These are phyloP conservation scores for Sonneratia caseolaris DNA, from an alignment of 345 rosid species.

Conservation along the genomic window DNA sequence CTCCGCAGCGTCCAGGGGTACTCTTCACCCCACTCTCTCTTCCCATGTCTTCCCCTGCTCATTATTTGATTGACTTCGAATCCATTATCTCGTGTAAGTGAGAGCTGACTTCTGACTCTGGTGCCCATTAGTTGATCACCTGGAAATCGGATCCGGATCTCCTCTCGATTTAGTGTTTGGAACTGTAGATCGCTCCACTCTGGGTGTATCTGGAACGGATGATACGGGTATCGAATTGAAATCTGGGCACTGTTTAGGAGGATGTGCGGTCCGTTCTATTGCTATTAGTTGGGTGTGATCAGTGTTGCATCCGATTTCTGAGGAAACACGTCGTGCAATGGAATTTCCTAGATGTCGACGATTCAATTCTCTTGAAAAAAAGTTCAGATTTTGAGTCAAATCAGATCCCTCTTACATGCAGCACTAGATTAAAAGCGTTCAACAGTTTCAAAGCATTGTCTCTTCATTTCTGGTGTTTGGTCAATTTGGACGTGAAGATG, in stretches of 20 bases:
- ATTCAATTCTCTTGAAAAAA: not conserved
- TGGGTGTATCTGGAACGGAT: too few species aligned
- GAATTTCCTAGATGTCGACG: not conserved
- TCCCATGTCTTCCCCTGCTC: not conserved
- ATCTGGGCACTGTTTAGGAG: not conserved
- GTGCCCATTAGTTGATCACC: not conserved
- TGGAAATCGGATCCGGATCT: not conserved
- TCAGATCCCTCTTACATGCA: not conserved
- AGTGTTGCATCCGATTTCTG: not conserved
- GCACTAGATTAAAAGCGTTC: not conserved
- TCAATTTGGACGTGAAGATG: not conserved
- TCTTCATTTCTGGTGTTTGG: not conserved
- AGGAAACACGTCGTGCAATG: not conserved
- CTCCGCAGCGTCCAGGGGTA: slow-evolving; percentile 92
- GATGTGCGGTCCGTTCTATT: not conserved
- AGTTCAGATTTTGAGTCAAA: not conserved
- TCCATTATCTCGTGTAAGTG: slow-evolving; percentile 2
- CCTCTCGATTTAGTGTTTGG: not conserved
- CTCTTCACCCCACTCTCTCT: not conserved
- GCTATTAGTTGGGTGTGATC: not conserved
- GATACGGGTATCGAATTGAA: too few species aligned
- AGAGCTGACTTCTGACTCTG: not conserved
- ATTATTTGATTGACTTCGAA: slow-evolving; percentile 7
- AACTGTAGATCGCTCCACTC: not conserved
- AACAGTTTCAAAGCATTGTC: not conserved